Base-by-base conservation (phyloP, 495 filamentous ascomycete species). In the Penicillium coprophilum region DNA sequence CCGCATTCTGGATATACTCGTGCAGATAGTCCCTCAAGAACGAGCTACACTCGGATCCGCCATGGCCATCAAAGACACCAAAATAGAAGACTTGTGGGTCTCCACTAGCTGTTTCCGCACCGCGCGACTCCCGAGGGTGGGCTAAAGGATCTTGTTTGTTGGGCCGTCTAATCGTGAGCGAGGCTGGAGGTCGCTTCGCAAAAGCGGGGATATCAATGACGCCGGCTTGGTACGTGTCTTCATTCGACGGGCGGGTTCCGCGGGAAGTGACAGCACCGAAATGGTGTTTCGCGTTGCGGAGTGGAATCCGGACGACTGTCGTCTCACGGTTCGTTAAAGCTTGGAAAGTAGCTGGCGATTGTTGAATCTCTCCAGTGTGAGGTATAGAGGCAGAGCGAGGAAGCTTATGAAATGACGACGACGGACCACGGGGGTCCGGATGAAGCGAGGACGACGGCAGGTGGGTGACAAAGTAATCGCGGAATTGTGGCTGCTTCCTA, bases 81-180 rank as follows among this genome's bases (percentile, higher is more conserved):
- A 96, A 98, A 70, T 97, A 98, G 71, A 98, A 98, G 7, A 97
- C 88, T 65, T 96, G 92, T 8, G 92, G 92, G 68, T 96, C 92
- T 8, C 91, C 92, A 60, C 84, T 88, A 4, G 88, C 82, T 46
- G 84, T 87, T 52, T 89, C 85, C 17, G 90, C 89, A 11, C 78
- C 83, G 6, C 70, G 68, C 72, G 73, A 74, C 55, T 76, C 75
- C 10, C 71, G 68, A 19, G 73, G 63, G 4, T 71, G 55, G 43
- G 71, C 57, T 3, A 54, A 24, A 31, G 60, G 41, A 19, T 49
- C 30, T 34, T 46, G 46, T 21, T 19, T 56, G 6, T 53, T 60
- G 12, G 54, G 40, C 24, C 68, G 68, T 6, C 50, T 66, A 36
- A 78, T 76, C 0, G 77, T 90, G 39, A 95, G 59, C 40, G 85